Evolutionary conservation across 2,329 filamentous ascomycete genomes (phyloP), one percentile per base, ranked within the genome.

Genomic region (Cordyceps fumosorosea): DNA sequence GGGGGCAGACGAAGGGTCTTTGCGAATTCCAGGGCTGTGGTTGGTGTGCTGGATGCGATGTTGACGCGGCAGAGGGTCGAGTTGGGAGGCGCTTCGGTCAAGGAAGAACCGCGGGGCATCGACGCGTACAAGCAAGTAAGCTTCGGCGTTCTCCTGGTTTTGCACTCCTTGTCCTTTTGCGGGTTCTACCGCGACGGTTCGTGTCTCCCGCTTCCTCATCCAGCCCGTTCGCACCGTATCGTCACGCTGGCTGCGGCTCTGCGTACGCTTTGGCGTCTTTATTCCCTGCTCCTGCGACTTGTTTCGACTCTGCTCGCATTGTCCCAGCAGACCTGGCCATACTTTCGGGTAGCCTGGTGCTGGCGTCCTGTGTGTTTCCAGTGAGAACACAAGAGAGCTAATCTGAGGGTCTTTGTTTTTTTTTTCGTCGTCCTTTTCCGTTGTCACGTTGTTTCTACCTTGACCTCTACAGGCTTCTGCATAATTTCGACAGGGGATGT

Each of bases 301-400:
- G 42, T 58, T 50, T 53, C 42, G 56, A 61, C 63, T 63, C 58
- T 57, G 44, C 40, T 20, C 60, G 34, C 48, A 10, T 42, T 29
- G 58, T 47, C 58, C 58, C 37, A 24, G 50, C 50, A 54, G 29
- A 47, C 40, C 40, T 29, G 14, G n/a, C 34, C 20, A 12, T 47
- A n/a, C 48, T 40, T 34, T 47, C 29, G 50, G 37, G 58, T 22
- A 24, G 22, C 8, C 40, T 40, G 50, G 32, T 45, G 37, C 50
- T 54, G 58, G 58, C 10, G 22, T 20, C 32, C 58, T 60, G 58
- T 61, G 77, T 67, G 78, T 81, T 81, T 78, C 74, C 78, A 65
- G 64, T 81, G 80, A 80, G 80, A 81, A 81, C 78, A 72, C 69
- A 74, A 78, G 80, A 81, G 79, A 81, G 79, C 80, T 81, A 80